Percentiles rank a stretch among this genome's conserved stretches.
Conservation (phyloP, 805 yeast genomes). For the Ogataea philodendri region DNA sequence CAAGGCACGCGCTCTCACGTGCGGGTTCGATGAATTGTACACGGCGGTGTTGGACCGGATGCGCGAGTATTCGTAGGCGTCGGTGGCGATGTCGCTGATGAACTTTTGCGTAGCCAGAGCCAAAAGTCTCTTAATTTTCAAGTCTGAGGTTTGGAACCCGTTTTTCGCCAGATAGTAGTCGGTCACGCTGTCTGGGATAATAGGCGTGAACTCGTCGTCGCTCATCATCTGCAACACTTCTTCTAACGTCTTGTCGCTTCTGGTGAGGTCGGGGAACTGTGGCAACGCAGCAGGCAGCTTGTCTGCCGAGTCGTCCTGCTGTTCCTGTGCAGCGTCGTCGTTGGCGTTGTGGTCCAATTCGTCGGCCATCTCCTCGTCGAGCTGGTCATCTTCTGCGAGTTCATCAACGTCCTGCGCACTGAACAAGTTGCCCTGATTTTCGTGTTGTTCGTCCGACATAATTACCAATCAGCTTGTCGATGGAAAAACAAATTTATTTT, state of each 20-base stretch:
- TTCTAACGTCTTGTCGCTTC: slow-evolving; percentile 77
- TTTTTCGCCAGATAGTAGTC: slow-evolving; percentile 80
- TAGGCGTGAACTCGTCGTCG: slow-evolving; percentile 91
- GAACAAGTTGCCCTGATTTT: slow-evolving; percentile 19
- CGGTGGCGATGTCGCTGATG: slow-evolving; percentile 89
- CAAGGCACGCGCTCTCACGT: slow-evolving; percentile 76
- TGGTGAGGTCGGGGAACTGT: slow-evolving; percentile 63
- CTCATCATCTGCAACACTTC: slow-evolving; percentile 89
- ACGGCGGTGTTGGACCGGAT: slow-evolving; percentile 87
- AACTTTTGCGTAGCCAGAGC: slow-evolving; percentile 97
- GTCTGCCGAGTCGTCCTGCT: slow-evolving; percentile 29
- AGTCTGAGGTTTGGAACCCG: slow-evolving; percentile 79
- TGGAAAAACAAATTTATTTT: slow-evolving; percentile 1
- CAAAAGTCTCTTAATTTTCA: slow-evolving; percentile 73
- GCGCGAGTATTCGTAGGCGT: slow-evolving; percentile 92
- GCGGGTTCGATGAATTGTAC: slow-evolving; percentile 82
- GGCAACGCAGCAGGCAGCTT: slow-evolving; percentile 35
- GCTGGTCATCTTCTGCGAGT: slow-evolving; percentile 32
- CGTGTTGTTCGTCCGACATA: slow-evolving; percentile 6
- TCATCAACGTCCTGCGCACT: slow-evolving; percentile 23
- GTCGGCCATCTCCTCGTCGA: slow-evolving; percentile 30
- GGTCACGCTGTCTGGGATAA: slow-evolving; percentile 94
- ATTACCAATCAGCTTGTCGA: neutral
- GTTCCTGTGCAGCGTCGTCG: slow-evolving; percentile 11
- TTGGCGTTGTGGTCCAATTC: slow-evolving; percentile 13